phyloP scores from a whole-genome alignment of 768 basidiomycete species.

The Rhodotorula sphaerocarpa region DNA sequence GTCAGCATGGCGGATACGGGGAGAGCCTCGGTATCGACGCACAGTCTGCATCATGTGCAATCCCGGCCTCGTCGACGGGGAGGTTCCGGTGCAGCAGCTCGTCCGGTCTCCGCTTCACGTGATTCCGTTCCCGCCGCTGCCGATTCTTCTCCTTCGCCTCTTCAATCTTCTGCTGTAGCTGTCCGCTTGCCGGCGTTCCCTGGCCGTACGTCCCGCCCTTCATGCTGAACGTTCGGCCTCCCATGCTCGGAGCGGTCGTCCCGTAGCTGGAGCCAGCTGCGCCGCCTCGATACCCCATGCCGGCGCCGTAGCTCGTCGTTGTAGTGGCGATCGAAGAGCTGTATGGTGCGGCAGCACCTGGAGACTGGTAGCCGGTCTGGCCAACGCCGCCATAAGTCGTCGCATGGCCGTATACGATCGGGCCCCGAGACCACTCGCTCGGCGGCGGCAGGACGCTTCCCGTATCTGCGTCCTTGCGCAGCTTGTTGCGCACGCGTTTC shows the following conservation, averaged over 20 bases:
- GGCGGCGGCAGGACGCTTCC: conserved; percentile 19
- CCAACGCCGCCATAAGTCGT: conserved; percentile 11
- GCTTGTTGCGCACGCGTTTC: conserved; percentile 11
- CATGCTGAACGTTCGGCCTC: background rate
- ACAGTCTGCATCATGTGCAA: conserved; percentile 34
- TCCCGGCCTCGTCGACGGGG: conserved; percentile 26
- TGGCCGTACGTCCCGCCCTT: conserved; percentile 2
- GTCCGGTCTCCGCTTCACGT: conserved; percentile 18
- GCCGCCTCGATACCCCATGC: background rate
- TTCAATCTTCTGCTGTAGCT: conserved; percentile 23
- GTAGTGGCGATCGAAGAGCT: background rate
- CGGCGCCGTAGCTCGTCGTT: background rate
- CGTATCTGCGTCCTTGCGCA: conserved; percentile 12
- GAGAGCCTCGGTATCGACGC: background rate
- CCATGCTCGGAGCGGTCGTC: background rate
- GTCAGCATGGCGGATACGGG: background rate
- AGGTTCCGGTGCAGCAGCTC: conserved; percentile 18
- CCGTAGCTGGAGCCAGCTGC: conserved; percentile 6
- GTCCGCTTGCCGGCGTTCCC: conserved; percentile 4
- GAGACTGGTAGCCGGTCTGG: conserved; percentile 18
- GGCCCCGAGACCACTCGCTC: conserved; percentile 6
- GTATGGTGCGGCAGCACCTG: background rate
- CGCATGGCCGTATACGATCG: conserved; percentile 15
- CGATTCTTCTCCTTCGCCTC: conserved; percentile 29
- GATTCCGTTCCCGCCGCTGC: conserved; percentile 23